Conservation (phyloP, 176 grass and related monocot species). For the Oryza longistaminata region DNA sequence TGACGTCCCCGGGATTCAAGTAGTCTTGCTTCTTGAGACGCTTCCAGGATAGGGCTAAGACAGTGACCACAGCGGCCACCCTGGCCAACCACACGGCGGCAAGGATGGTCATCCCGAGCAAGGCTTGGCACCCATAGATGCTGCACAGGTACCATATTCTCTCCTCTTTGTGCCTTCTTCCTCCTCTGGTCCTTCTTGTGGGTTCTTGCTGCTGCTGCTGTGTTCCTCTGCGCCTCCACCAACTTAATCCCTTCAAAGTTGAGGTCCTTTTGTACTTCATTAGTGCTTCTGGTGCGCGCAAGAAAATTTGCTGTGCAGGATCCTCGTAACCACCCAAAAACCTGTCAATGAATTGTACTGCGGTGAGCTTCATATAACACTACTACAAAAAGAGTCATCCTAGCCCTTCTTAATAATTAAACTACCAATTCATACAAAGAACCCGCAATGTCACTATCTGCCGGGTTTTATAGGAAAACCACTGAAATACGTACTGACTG, state of each 20-base stretch:
- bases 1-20: neutral
- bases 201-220: neutral
- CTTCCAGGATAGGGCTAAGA: neutral
- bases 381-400: too few relatives aligned
- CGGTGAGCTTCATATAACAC: neutral
- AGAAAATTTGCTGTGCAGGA: neutral
- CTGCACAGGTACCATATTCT: too few relatives aligned
- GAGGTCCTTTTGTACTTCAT: neutral
- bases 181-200: neutral
- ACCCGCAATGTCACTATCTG: too few relatives aligned
- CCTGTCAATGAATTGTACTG: neutral
- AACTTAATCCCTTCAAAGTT: neutral
- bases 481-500: too few relatives aligned
- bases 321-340: slow-evolving; percentile 23
- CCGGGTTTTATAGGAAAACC: too few relatives aligned
- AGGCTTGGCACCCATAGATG: too few relatives aligned
- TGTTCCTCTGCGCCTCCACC: slow-evolving; percentile 17
- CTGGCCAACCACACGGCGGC: neutral
- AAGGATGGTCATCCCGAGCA: neutral
- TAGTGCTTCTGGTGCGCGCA: slow-evolving; percentile 8
- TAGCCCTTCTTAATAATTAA: too few relatives aligned
- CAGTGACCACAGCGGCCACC: neutral
- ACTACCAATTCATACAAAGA: too few relatives aligned
- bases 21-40: slow-evolving; percentile 30
- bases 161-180: too few relatives aligned